These are phyloP conservation scores for Ceratobasidium sp. DNA, from an alignment of 1,284 basidiomycete genomes.

Conservation along the genomic window DNA sequence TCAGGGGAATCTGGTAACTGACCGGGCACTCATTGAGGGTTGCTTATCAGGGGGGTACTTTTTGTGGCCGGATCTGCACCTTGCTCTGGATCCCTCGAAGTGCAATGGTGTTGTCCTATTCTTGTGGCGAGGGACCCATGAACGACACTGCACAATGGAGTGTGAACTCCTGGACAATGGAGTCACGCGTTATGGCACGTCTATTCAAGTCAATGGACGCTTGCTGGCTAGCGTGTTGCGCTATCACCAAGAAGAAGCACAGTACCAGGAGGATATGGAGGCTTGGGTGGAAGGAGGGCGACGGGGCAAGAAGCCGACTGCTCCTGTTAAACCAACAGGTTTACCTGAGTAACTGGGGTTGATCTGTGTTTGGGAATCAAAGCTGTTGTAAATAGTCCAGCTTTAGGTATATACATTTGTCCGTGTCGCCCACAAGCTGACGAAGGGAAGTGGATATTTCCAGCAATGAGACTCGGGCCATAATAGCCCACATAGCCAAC, in stretches of 20 bases:
- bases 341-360: no score
- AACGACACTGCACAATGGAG: not conserved
- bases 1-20: not conserved
- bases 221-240: not conserved
- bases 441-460: no score
- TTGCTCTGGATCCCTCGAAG: not conserved
- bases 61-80: not conserved
- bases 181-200: not conserved
- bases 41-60: not conserved
- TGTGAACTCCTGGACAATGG: not conserved
- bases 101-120: not conserved
- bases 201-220: not conserved
- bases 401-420: no score
- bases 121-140: slow-evolving; percentile 2
- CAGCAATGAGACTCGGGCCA: no score
- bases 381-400: no score
- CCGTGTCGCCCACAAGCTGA: no score
- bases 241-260: not conserved
- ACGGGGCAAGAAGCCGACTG: not conserved
- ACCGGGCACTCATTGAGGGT: not conserved
- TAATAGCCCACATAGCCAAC: no score
- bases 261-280: not conserved
- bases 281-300: not conserved
- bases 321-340: not conserved
- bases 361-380: no score